Evolutionary conservation across 371 early-diverging fungal genomes (phyloP), one percentile per base, ranked within the genome.

Genomic region (Mortierella sp.): DNA sequence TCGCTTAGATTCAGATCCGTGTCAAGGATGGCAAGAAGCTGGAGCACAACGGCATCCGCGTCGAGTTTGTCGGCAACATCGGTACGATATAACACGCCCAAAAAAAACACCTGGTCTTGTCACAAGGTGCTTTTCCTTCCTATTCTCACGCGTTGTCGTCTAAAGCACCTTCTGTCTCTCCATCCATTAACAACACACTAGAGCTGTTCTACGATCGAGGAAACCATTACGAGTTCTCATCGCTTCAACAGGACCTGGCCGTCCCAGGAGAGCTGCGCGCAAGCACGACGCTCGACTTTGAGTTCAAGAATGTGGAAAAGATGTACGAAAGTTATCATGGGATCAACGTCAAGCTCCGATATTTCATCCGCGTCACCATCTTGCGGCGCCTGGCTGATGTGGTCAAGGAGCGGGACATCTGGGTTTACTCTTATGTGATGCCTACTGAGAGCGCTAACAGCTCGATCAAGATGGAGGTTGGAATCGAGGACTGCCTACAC

Each of bases 11-110:
- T 27, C 94, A 93, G 49, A 92, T 99, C 71, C 93, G 96, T 49
- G 93, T 97, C 58, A 92, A 93, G 85, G 97, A 98, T 83, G 98
- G 98, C 48, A 97, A 97, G 88, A 93, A 93, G 76, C 87, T 99
- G 63, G 98, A 98, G 88, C 99, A 99, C 91, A 95, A 98, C 72
- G 99, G 99, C 71, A 98, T 99, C 81, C 97, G 97, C 78, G 95
- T 98, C 43, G 98, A 99, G 88, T 98, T 99, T 85, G 94, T 99
- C 24, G 99, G 98, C 32, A 93, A 95, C 84, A 98, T 98, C 82
- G 97, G 97, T 96, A 93, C 89, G 71, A 44, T 11, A 16, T 6
- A 21, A 18, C 16, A 18, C 24, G 41, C 41, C 35, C 35, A 41
- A 49, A 65, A 44, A 5, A 60, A 14, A 38, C 43, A 6, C n/a